Percentiles rank a stretch among this genome's conserved stretches.
Conservation (phyloP, 148 eudicot genomes). For the Fagopyrum esculentum region DNA sequence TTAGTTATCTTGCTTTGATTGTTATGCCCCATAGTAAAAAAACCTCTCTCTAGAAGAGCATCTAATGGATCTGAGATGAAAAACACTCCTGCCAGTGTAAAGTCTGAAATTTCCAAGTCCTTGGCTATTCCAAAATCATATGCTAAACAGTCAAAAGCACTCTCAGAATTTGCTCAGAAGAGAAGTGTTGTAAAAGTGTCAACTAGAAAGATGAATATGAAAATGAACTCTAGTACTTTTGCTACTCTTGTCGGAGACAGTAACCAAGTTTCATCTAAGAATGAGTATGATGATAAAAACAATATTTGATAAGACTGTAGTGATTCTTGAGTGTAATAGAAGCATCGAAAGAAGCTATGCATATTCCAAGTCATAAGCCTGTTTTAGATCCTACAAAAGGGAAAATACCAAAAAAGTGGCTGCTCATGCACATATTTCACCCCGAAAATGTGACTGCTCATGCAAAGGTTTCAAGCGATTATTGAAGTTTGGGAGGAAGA, state of each 20-base stretch:
- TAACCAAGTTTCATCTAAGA: constrained; percentile 18
- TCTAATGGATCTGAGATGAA: constrained; percentile 43
- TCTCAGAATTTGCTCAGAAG: constrained; percentile 29
- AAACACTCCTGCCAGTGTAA: constrained; percentile 37
- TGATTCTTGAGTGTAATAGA: constrained; percentile 69
- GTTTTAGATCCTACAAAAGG: constrained; percentile 24
- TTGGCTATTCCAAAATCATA: constrained; percentile 61
- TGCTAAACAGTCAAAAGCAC: constrained; percentile 35
- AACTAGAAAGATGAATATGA: constrained; percentile 25
- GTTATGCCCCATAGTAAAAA: constrained; percentile 39
- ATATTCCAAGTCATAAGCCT: constrained; percentile 15
- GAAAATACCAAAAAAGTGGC: constrained; percentile 25
- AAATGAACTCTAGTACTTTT: constrained; percentile 22
- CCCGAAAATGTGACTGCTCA: constrained; percentile 18
- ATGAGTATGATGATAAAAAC: constrained; percentile 55
- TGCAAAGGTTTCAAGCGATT: constrained; percentile 79
- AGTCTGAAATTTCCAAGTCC: constrained; percentile 51
- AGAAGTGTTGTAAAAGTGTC: constrained; percentile 31
- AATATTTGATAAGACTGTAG: constrained; percentile 79
- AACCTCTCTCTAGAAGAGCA: constrained; percentile 41
- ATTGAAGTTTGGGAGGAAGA: constrained; percentile 70
- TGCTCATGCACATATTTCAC: constrained; percentile 39
- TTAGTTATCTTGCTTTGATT: constrained; percentile 28
- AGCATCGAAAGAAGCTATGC: constrained; percentile 24
- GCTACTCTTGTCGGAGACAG: constrained; percentile 18